phyloP scores from a whole-genome alignment of 345 rosid genomes.

The Brassica nigra region DNA sequence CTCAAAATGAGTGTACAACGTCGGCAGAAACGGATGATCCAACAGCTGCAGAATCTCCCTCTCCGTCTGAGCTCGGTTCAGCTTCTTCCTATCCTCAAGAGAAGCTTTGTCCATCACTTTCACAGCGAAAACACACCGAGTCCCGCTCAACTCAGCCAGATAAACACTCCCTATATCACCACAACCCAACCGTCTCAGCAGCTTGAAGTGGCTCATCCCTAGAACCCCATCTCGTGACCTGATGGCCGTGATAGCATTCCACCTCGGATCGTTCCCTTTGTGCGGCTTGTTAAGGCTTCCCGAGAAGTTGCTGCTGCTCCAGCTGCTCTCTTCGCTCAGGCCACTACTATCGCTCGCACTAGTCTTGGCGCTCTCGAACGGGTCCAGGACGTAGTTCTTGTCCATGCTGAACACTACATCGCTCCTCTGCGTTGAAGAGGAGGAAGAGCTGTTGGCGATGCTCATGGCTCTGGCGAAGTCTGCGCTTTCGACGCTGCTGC shows the following conservation, averaged over 20 bases:
- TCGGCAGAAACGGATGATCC: conserved; percentile 97
- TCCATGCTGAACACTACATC: conserved; percentile 78
- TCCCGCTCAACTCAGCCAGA: conserved; percentile 88
- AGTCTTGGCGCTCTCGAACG: conserved; percentile 82
- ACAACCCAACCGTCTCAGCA: conserved; percentile 91
- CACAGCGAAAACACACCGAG: conserved; percentile 91
- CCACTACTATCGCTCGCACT: conserved; percentile 87
- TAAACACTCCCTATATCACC: conserved; percentile 99
- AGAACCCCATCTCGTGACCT: conserved; percentile 82
- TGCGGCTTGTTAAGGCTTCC: conserved; percentile 94
- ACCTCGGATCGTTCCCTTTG: conserved; percentile 96
- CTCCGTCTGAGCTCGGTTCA: conserved; percentile 94
- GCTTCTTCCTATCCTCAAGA: conserved; percentile 90
- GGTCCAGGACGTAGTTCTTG: conserved; percentile 62
- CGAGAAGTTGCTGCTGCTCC: conserved; percentile 71
- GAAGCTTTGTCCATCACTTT: conserved; percentile 99
- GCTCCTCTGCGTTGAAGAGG: conserved; percentile 52
- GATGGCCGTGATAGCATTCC: conserved; percentile 91
- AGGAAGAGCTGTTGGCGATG: conserved; percentile 67
- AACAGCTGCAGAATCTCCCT: conserved; percentile 93
- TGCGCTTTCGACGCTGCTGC: conserved; percentile 70
- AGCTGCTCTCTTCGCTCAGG: conserved; percentile 89
- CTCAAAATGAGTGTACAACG: conserved; percentile 92
- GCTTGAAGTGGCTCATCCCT: conserved; percentile 94
- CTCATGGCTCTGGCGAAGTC: conserved; percentile 83